Evolutionary conservation across 73 alveolate species (phyloP), one percentile per base, ranked within the genome.

Genomic region (Uronychia setigera): DNA sequence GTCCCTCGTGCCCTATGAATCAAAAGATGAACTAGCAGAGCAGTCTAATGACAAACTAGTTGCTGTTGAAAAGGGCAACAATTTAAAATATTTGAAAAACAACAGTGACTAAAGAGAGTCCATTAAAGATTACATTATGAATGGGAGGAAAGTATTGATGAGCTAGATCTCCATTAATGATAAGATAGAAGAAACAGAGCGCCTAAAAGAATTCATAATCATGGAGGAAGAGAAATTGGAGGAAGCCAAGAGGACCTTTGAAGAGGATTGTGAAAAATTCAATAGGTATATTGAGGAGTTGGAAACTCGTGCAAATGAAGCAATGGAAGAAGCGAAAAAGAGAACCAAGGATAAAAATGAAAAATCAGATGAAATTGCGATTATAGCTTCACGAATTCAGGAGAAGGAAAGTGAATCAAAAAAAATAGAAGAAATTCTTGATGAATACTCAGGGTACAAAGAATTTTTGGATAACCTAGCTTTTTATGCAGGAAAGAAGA

Each of bases 241-340:
- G 29, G 81, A 76, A 5, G 81, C 81, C 31, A 76, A 30, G 27
- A 25, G 28, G 32, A 32, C 81, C 46, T 76, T 76, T 76, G 81
- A 76, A 9, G 81, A 76, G 59, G 81, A 76, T 27, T 76, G 81
- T 76, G 32, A 76, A 27, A 26, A 32, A 76, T 76, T 76, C 59
- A 31, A 76, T 27, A 32, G 32, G 29, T 76, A 76, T 31, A 76
- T 76, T 26, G 59, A 26, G 1, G 32, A 76, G 28, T 28, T 76
- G 29, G 46, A 76, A 27, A 26, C 9, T 5, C 25, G 32, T 9
- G 81, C 81, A 25, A 31, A 13, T 5, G 46, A 76, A 76, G 81
- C 81, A 29, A 32, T 26, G 59, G 32, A 76, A 30, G 59, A 25
- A 30, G 67, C 67, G 19, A 46, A 46, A 19, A 46, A 46, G 67